Percentiles rank a stretch among this genome's conserved stretches.
Conservation (phyloP, 1,284 basidiomycete genomes). For the Omphalotus olearius region DNA sequence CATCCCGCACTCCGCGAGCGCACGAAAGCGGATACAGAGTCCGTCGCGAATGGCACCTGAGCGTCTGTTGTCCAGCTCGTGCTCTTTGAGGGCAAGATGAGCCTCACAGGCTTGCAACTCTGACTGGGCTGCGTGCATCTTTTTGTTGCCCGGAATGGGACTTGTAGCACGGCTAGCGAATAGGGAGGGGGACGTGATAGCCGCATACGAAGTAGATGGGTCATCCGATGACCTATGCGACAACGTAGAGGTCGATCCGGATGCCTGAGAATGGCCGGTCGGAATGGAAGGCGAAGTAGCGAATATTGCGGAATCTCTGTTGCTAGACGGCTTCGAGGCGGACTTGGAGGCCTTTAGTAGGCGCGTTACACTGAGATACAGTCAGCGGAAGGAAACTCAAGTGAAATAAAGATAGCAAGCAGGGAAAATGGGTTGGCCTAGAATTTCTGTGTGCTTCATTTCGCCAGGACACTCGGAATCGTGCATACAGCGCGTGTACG, state of each 20-base stretch:
- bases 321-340: slow-evolving; percentile 24
- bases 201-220: slow-evolving; percentile 23
- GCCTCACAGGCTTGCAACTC: slow-evolving; percentile 77
- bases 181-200: slow-evolving; percentile 29
- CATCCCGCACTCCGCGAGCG: slow-evolving; percentile 63
- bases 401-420: not conserved
- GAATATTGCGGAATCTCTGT: slow-evolving; percentile 40
- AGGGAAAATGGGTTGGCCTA: not conserved
- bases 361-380: slow-evolving; percentile 54
- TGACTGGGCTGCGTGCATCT: slow-evolving; percentile 62
- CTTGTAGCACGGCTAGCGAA: slow-evolving; percentile 31
- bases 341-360: slow-evolving; percentile 72
- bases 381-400: too few species aligned
- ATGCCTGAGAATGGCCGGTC: slow-evolving; percentile 12
- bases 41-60: slow-evolving; percentile 53
- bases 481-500: not conserved
- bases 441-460: not conserved
- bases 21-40: slow-evolving; percentile 53
- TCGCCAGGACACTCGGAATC: not conserved
- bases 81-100: slow-evolving; percentile 64
- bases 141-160: slow-evolving; percentile 30
- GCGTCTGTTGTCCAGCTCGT: slow-evolving; percentile 50
- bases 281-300: slow-evolving; percentile 20
- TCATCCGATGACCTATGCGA: slow-evolving; percentile 24
- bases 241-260: slow-evolving; percentile 30